Percentiles rank a stretch among this genome's conserved stretches.
Conservation (phyloP, 2,329 filamentous ascomycete species). For the Rutstroemia sp. region DNA sequence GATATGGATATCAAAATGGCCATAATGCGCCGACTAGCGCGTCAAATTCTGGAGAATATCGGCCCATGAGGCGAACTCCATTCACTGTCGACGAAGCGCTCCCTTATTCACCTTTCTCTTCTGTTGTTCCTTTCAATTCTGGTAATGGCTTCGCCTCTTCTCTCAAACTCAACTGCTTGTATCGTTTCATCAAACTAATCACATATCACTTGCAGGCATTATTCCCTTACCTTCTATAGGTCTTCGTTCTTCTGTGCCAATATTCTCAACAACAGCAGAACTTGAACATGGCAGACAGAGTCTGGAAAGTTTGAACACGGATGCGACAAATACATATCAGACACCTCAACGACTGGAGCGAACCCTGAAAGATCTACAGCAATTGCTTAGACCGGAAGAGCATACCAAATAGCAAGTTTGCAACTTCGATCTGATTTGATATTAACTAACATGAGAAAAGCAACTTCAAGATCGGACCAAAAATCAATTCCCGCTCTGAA, state of each 20-base stretch:
- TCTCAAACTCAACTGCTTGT: background rate
- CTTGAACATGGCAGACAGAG: constrained; percentile 42
- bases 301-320: constrained; percentile 63
- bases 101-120: constrained; percentile 76
- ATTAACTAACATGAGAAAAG: constrained; percentile 34
- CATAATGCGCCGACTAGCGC: background rate
- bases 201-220: constrained; percentile 41
- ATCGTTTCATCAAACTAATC: constrained; percentile 13
- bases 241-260: constrained; percentile 41
- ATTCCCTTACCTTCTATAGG: constrained; percentile 58
- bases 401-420: constrained; percentile 48
- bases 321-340: constrained; percentile 51
- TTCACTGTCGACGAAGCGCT: constrained; percentile 68
- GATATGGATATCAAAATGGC: background rate
- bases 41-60: background rate
- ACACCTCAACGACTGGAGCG: constrained; percentile 61
- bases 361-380: constrained; percentile 66
- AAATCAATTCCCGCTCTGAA: constrained; percentile 10
- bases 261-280: constrained; percentile 46
- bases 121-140: constrained; percentile 70
- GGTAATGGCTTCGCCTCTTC: constrained; percentile 38
- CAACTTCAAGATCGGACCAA: constrained; percentile 49
- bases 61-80: constrained; percentile 31
- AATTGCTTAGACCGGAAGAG: constrained; percentile 64
- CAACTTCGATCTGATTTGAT: background rate